These are phyloP conservation scores for Candida quercuum DNA, from an alignment of 805 yeast genomes.

Conservation along the genomic window DNA sequence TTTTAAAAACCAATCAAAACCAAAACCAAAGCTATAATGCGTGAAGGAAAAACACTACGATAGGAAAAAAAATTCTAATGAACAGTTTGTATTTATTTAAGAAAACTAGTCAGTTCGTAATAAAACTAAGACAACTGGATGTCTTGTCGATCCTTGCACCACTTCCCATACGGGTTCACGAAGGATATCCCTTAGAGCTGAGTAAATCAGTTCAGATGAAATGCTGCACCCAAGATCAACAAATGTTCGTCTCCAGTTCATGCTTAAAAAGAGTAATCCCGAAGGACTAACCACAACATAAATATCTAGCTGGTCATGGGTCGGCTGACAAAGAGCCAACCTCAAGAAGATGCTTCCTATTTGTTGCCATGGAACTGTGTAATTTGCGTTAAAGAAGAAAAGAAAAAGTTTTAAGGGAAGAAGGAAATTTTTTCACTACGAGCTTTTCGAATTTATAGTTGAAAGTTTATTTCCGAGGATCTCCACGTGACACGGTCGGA, in stretches of 20 bases:
- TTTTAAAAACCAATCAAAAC: slow-evolving; percentile 45
- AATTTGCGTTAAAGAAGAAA: slow-evolving; percentile 42
- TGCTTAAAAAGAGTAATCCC: slow-evolving; percentile 22
- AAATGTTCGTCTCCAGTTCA: slow-evolving; percentile 58
- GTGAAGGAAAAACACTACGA: background rate
- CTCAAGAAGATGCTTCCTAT: slow-evolving; percentile 58
- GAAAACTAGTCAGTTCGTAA: background rate
- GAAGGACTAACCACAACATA: slow-evolving; percentile 23
- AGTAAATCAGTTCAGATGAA: slow-evolving; percentile 44
- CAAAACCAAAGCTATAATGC: slow-evolving; percentile 6
- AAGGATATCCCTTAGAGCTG: slow-evolving; percentile 63
- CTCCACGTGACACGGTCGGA: background rate
- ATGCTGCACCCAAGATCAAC: slow-evolving; percentile 74
- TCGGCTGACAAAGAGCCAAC: slow-evolving; percentile 59
- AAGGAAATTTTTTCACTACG: background rate
- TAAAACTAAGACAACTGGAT: slow-evolving; percentile 10
- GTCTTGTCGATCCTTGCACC: slow-evolving; percentile 47
- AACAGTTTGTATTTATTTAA: background rate
- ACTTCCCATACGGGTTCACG: slow-evolving; percentile 71
- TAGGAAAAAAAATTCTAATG: background rate
- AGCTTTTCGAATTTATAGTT: background rate
- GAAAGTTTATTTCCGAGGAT: no score
- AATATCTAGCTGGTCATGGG: slow-evolving; percentile 67
- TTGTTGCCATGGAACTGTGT: slow-evolving; percentile 58
- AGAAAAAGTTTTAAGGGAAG: slow-evolving; percentile 1